phyloP scores from a whole-genome alignment of 805 yeast genomes.

The Debaryomyces tyrocola region DNA sequence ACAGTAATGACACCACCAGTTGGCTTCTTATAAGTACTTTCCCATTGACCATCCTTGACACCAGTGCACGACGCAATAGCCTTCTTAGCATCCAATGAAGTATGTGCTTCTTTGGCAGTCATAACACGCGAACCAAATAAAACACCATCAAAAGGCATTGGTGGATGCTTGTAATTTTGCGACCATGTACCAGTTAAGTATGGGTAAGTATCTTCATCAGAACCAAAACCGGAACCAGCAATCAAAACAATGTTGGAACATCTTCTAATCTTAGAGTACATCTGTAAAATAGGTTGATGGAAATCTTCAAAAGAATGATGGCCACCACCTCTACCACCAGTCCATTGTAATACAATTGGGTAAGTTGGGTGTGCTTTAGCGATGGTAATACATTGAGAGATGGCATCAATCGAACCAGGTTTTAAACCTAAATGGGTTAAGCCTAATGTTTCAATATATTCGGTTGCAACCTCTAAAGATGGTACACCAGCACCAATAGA shows the following conservation, averaged over 20 bases:
- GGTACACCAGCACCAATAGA: slow-evolving; percentile 99
- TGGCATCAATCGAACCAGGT: slow-evolving; percentile 96
- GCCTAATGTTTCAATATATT: slow-evolving; percentile 89
- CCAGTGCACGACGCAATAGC: slow-evolving; percentile 91
- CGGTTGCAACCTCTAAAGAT: slow-evolving; percentile 93
- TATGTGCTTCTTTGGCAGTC: slow-evolving; percentile 95
- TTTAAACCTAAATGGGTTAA: slow-evolving; percentile 92
- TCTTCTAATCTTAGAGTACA: slow-evolving; percentile 93
- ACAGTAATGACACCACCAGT: slow-evolving; percentile 98
- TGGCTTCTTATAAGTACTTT: slow-evolving; percentile 87
- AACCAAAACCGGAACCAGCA: slow-evolving; percentile 99
- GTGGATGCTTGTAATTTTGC: slow-evolving; percentile 80
- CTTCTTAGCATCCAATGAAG: slow-evolving; percentile 90
- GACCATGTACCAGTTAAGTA: slow-evolving; percentile 98
- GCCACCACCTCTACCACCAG: slow-evolving; percentile 99
- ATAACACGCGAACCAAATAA: slow-evolving; percentile 94
- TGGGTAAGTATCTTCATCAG: slow-evolving; percentile 95
- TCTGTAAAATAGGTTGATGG: slow-evolving; percentile 95
- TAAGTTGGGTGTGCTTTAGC: slow-evolving; percentile 94
- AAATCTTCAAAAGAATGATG: slow-evolving; percentile 99
- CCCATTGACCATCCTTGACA: slow-evolving; percentile 89
- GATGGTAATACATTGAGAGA: slow-evolving; percentile 79
- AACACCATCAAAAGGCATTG: slow-evolving; percentile 99
- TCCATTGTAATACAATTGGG: slow-evolving; percentile 99
- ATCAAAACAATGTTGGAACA: slow-evolving; percentile 83